Percentiles rank a stretch among this genome's conserved stretches.
Evolutionary conservation across 139 green algal species (phyloP).

Genomic region (Zygnema circumcarinatum): DNA sequence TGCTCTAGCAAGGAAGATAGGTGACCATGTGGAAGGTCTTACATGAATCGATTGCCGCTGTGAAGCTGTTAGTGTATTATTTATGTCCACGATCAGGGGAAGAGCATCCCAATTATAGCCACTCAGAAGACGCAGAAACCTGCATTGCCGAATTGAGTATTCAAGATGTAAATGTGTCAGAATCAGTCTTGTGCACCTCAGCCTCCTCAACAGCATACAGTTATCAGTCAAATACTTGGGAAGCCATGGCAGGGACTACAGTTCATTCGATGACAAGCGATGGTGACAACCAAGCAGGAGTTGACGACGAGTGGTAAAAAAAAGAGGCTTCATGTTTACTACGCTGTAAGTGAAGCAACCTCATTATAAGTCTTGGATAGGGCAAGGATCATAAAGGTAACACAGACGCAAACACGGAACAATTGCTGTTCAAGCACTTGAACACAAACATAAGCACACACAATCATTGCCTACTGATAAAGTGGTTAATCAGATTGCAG

Average conservation of each 20-base stretch:
- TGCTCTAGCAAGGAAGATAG: too few relatives aligned
- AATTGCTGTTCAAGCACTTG: neutral
- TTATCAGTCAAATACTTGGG: neutral
- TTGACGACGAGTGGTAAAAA: neutral
- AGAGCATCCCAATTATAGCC: conserved; percentile 34
- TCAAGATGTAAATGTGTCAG: too few relatives aligned
- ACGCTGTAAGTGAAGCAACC: neutral
- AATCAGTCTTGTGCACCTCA: too few relatives aligned
- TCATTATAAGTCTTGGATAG: conserved; percentile 1
- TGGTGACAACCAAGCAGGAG: neutral
- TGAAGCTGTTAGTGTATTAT: conserved; percentile 12
- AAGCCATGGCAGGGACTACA: neutral
- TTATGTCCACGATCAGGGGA: conserved; percentile 61
- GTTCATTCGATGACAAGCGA: neutral
- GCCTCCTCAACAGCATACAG: neutral
- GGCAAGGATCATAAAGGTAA: neutral
- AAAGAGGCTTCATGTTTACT: neutral
- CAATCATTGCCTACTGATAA: neutral
- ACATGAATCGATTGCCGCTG: conserved; percentile 29
- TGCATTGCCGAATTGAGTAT: too few relatives aligned
- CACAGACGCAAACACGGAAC: neutral
- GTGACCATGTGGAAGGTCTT: neutral
- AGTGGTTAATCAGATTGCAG: neutral
- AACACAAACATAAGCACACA: conserved; percentile 1
- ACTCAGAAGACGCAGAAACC: conserved; percentile 47